Evolutionary conservation across 495 filamentous ascomycete genomes (phyloP), one percentile per base, ranked within the genome.

Genomic region (Hypomontagnella monticulosa): DNA sequence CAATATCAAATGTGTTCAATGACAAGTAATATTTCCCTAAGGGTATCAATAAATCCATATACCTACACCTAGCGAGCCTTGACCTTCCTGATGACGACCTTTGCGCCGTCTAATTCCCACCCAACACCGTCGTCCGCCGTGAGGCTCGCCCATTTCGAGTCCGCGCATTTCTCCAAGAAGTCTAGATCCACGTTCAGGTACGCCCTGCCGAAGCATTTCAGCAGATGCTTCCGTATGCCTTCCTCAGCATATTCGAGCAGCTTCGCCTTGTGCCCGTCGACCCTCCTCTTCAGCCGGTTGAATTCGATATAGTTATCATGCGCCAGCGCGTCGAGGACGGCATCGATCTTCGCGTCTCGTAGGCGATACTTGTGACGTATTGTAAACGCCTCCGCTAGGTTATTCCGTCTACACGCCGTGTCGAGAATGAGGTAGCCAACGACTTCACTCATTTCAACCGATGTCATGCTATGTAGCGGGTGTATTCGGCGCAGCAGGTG

Each of bases 221-320:
- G 79, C 55, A 92, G 86, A 60, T 90, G 88, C 66, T 79, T 80
- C 63, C 87, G 82, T 67, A 97, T 80, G 49, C 83, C 78, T 18
- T 86, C 84, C 61, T 91, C 90, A 4, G 91, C 90, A 79, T 84
- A 92, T 67, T 93, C 90, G 83, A 97, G 89, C 33, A 99, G 72
- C 43, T 86, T 83, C 4, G 85, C 85, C 71, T 88, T 83, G 73
- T 93, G 88, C 10, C 88, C 89, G 77, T 96, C 91, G 34, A 95
- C 91, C 55, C 79, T 83, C 49, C 81, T 83, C 76, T 85, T 87
- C 40, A 90, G 76, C 57, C 84, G 82, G 83, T 90, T 90, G 73
- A 95, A 98, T 5, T 83, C 70, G 33, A 90, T 81, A 83, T 92
- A 98, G 70, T 97, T 90, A 53, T 92, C 93, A 65, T 88, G 87